Percentiles rank a stretch among this genome's conserved stretches.
Evolutionary conservation across 2,329 filamentous ascomycete genomes (phyloP).

Genomic region (Coleophoma cylindrospora): DNA sequence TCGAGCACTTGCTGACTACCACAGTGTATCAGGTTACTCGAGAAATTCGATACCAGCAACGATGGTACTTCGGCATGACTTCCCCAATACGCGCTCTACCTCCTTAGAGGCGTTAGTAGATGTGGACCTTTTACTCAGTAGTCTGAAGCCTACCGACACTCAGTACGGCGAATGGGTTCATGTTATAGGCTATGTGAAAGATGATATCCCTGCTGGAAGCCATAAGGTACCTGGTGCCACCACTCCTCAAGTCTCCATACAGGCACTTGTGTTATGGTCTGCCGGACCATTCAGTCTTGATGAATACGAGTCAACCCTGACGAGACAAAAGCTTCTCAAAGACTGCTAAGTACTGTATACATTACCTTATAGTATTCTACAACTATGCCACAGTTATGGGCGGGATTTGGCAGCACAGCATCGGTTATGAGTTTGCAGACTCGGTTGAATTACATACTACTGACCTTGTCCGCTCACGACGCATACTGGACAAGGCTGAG

Average conservation of each 20-base stretch:
- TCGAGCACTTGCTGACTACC: neutral
- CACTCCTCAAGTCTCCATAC: constrained; percentile 44
- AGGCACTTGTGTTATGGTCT: constrained; percentile 74
- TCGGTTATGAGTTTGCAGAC: no score
- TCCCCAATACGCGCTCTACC: constrained; percentile 40
- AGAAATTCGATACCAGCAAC: constrained; percentile 43
- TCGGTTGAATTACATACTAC: no score
- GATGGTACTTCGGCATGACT: constrained; percentile 65
- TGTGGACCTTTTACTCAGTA: constrained; percentile 64
- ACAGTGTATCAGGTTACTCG: constrained; percentile 55
- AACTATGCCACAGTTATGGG: no score
- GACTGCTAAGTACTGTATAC: no score
- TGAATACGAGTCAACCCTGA: constrained; percentile 54
- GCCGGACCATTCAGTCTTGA: constrained; percentile 68
- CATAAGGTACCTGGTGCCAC: constrained; percentile 4
- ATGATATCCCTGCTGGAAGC: constrained; percentile 3
- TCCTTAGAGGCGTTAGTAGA: constrained; percentile 56
- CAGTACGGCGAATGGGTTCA: constrained; percentile 84
- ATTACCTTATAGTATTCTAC: no score
- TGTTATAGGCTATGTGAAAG: constrained; percentile 71
- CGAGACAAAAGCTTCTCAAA: no score
- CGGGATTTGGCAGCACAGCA: no score
- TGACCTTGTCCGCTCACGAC: no score
- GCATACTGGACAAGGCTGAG: no score
- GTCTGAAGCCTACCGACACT: constrained; percentile 56